phyloP scores from a whole-genome alignment of 2,329 filamentous ascomycete species.

The Berkeleyomyces basicola region DNA sequence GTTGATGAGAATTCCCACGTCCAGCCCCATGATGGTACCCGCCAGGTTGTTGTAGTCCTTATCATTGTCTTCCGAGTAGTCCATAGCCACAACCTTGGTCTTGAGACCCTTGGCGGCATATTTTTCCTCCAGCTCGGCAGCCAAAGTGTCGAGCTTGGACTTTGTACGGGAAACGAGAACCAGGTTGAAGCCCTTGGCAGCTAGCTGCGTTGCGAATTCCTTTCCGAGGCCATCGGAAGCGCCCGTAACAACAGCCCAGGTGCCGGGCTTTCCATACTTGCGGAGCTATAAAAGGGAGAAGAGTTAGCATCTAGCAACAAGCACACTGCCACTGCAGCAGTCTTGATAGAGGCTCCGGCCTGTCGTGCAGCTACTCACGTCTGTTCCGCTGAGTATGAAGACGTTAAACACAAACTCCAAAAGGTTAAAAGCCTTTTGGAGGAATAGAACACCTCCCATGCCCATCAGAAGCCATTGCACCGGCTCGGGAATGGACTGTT shows the following conservation, averaged over 20 bases:
- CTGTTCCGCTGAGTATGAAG: constrained; percentile 49
- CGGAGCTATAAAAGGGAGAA: constrained; percentile 43
- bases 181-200: constrained; percentile 83
- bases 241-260: constrained; percentile 87
- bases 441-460: constrained; percentile 43
- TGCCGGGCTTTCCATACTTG: constrained; percentile 79
- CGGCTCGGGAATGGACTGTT: constrained; percentile 24
- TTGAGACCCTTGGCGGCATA: constrained; percentile 44
- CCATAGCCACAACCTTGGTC: constrained; percentile 74
- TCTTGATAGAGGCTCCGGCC: not conserved
- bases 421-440: constrained; percentile 39
- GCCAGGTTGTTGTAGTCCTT: constrained; percentile 63
- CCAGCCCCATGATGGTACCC: constrained; percentile 51
- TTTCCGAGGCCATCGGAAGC: constrained; percentile 95
- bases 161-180: constrained; percentile 90
- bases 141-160: constrained; percentile 69
- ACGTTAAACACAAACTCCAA: constrained; percentile 46
- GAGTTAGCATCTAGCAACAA: not conserved
- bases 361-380: constrained; percentile 29
- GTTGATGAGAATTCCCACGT: constrained; percentile 81
- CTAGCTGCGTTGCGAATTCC: constrained; percentile 84
- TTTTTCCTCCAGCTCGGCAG: constrained; percentile 56
- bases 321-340: not conserved
- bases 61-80: constrained; percentile 68
- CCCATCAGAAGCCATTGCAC: constrained; percentile 31